phyloP scores from a whole-genome alignment of 345 rosid species.

The Euphorbia lathyris region DNA sequence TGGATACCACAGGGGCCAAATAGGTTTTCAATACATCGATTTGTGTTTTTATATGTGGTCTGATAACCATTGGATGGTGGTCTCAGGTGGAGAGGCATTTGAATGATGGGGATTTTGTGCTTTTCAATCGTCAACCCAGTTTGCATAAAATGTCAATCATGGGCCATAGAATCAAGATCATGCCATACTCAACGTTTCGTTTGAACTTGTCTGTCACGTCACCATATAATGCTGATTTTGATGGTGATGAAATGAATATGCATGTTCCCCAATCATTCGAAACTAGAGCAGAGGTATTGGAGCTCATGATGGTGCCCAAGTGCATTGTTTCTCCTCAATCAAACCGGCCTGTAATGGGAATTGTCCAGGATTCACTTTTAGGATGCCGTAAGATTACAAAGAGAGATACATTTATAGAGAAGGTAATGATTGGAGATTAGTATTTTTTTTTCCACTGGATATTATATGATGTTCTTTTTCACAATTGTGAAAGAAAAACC shows the following conservation, averaged over 20 bases:
- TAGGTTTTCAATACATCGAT: background rate
- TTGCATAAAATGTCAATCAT: slow-evolving; percentile 97
- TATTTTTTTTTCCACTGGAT: background rate
- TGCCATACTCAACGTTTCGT: slow-evolving; percentile 97
- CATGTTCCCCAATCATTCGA: slow-evolving; percentile 96
- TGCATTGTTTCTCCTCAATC: slow-evolving; percentile 97
- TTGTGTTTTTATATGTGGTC: background rate
- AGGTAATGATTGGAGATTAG: slow-evolving; percentile 43
- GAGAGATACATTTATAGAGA: slow-evolving; percentile 97
- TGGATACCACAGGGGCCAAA: too few relatives aligned
- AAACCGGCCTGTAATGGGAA: slow-evolving; percentile 98
- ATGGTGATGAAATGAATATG: slow-evolving; percentile 99
- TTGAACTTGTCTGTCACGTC: slow-evolving; percentile 91
- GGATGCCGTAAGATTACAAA: slow-evolving; percentile 98
- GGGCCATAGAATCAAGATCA: slow-evolving; percentile 95
- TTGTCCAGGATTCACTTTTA: slow-evolving; percentile 93
- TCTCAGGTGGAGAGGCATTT: slow-evolving; percentile 95
- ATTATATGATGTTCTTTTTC: background rate
- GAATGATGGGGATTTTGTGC: slow-evolving; percentile 86
- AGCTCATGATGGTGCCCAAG: slow-evolving; percentile 99
- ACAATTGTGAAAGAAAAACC: background rate
- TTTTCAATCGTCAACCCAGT: slow-evolving; percentile 97
- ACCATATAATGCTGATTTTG: slow-evolving; percentile 99
- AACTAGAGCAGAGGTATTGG: slow-evolving; percentile 95
- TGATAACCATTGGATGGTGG: slow-evolving; percentile 6